Evolutionary conservation across 1,284 basidiomycete species (phyloP), one percentile per base, ranked within the genome.

Genomic region (Malassezia slooffiae): DNA sequence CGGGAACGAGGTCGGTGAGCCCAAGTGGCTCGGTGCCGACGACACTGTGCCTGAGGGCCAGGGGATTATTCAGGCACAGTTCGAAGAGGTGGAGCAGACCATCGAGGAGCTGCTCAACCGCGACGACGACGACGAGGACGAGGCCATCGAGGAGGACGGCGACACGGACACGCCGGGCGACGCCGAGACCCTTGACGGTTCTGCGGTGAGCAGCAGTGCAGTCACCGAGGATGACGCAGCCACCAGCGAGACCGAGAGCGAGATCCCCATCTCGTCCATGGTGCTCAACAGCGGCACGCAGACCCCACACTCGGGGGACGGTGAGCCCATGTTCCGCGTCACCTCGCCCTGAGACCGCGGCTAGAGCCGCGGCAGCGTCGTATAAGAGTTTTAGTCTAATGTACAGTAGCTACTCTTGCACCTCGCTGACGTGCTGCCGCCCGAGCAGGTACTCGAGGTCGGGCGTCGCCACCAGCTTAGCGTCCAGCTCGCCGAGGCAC

Each of bases 81-180:
- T 96, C 44, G 88, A 84, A 58, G 91, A 99, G 72, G 93, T 90
- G 50, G 90, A 96, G 65, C 90, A 96, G 72, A 75, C 91, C 39
- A 76, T 93, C 12, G 85, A 90, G 24, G 66, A 69, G 53, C 41
- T 66, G 57, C 58, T 66, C 34, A 66, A 66, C 42, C 60, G 61
- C 22, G 62, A 67, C 31, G 63, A 67, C 20, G 63, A 64, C 12
- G 62, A 66, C 19, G 61, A 60, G 19, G 62, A 65, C 29, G 64
- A 60, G 16, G 53, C 64, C 39, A 58, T 61, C 8, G 60, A 59
- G 20, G 57, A 52, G 2, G 61, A 58, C 16, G 44, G 47, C 3
- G 39, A 40, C 5, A 41, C 30, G 8, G n/a, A n/a, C n/a, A n/a
- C n/a, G n/a, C n/a, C n/a, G n/a, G n/a, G n/a, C n/a, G n/a, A n/a